Evolutionary conservation across 257 asterid species (phyloP), one percentile per base, ranked within the genome.

Genomic region (Nicotiana tabacum): DNA sequence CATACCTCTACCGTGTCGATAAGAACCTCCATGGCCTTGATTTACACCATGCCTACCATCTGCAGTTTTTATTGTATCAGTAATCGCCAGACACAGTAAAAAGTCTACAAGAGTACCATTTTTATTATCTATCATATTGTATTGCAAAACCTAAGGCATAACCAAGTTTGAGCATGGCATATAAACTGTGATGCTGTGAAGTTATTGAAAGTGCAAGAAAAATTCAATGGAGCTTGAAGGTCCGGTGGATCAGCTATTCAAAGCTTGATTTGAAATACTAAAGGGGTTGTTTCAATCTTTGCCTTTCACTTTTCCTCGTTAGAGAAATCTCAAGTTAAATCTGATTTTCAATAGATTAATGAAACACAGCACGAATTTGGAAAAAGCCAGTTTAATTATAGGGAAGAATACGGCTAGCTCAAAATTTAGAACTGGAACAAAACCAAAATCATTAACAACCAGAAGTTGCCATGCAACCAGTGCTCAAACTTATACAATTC

Each of bases 11-110:
- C 97, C 94, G 32, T 87, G 94, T 29, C 96, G 92, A 77, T 89
- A 51, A 84, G 97, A 88, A 81, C 95, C 95, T 58, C 99, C 98
- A 53, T 88, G 90, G 64, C 95, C 93, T 74, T 89, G 93, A 87
- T 89, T 88, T 82, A 96, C 97, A 37, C 91, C 92, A 21, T 90
- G 97, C 62, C 97, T 88, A 58, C 98, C 96, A 87, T 93, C 99
- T 96, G 81, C 83, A 86, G 17, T 39, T 72, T 72, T 43, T 74
- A 57, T 24, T 74, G 24, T 24, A 74, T 46, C 39, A 48, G 79
- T 46, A 4, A 3, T 43, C 6, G 62, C 27, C 61, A 21, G 21
- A 72, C 61, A 13, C 24, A 15, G 61, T 16, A 46, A n/a, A 72
- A 46, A 37, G 58, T 70, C 58, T 46, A 74, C 15, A 74, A 27